A percentile compares a stretch with the other conserved stretches of the same genome.
Evolutionary conservation across 208 protist genomes (phyloP).

Genomic region (Trypanosoma avium): DNA sequence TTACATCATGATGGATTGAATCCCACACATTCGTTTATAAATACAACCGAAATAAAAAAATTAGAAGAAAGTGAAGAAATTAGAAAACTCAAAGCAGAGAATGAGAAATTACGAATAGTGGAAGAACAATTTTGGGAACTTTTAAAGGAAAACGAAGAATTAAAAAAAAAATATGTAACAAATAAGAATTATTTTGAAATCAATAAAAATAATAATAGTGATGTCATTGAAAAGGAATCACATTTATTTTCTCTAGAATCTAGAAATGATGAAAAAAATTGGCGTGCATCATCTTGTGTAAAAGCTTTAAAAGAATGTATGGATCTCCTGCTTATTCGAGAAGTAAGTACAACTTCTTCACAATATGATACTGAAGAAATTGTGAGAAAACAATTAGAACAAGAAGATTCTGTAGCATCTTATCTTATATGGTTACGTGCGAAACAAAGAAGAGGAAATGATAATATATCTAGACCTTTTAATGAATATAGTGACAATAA

Average conservation of each 20-base stretch:
- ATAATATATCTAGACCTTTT: too few relatives aligned
- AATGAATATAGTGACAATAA: too few relatives aligned
- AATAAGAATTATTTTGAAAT: not conserved
- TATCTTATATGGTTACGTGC: slow-evolving; percentile 14
- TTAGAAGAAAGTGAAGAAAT: slow-evolving; percentile 1
- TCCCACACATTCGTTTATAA: too few relatives aligned
- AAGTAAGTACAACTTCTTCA: not conserved
- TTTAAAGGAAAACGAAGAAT: slow-evolving; percentile 16
- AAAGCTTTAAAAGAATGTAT: slow-evolving; percentile 16
- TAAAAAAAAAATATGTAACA: not conserved
- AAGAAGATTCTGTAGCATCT: slow-evolving; percentile 8
- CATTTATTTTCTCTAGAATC: not conserved
- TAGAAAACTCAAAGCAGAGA: slow-evolving; percentile 2
- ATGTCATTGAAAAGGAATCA: not conserved
- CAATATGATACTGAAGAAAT: not conserved
- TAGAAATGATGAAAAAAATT: not conserved
- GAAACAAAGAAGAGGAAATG: not conserved
- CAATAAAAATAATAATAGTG: too few relatives aligned
- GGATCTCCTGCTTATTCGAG: slow-evolving; percentile 15
- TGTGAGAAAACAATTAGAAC: slow-evolving; percentile 8
- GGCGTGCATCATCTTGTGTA: not conserved
- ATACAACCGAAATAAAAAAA: too few relatives aligned
- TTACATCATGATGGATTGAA: too few relatives aligned
- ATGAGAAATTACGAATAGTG: slow-evolving; percentile 4
- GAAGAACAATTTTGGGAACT: slow-evolving; percentile 24